These are phyloP conservation scores for Centaurea solstitialis DNA, from an alignment of 129 eudicot genomes.

Conservation along the genomic window DNA sequence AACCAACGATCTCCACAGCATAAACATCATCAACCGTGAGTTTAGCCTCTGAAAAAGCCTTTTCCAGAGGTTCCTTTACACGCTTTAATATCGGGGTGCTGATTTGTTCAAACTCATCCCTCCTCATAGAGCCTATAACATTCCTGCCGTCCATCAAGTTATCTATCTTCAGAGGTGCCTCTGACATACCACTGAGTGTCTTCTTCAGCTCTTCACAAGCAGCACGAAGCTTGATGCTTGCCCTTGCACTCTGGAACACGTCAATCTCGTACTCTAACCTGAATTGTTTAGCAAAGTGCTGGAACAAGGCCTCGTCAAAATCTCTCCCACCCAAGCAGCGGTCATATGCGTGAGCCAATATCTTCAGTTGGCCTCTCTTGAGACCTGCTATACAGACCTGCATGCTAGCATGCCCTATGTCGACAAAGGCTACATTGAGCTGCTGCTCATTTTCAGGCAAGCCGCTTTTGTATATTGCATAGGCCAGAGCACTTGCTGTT, in stretches of 20 bases:
- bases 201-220: slow-evolving; percentile 89
- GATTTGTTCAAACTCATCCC: slow-evolving; percentile 87
- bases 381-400: slow-evolving; percentile 92
- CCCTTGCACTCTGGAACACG: slow-evolving; percentile 84
- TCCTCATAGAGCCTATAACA: slow-evolving; percentile 76
- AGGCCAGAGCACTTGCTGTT: slow-evolving; percentile 92
- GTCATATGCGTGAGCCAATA: slow-evolving; percentile 87
- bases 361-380: slow-evolving; percentile 87
- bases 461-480: slow-evolving; percentile 91
- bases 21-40: slow-evolving; percentile 62
- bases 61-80: slow-evolving; percentile 82
- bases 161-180: slow-evolving; percentile 95
- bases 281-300: slow-evolving; percentile 84
- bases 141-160: slow-evolving; percentile 87
- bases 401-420: slow-evolving; percentile 95
- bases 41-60: slow-evolving; percentile 82
- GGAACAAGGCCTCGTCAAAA: slow-evolving; percentile 84
- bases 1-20: slow-evolving; percentile 94
- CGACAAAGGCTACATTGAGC: slow-evolving; percentile 85
- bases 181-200: slow-evolving; percentile 94
- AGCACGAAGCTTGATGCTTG: slow-evolving; percentile 83
- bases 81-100: slow-evolving; percentile 83
- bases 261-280: slow-evolving; percentile 78
- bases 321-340: slow-evolving; percentile 85
- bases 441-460: slow-evolving; percentile 79